Percentiles rank a stretch among this genome's conserved stretches.
These are phyloP conservation scores for Biscogniauxia mediterranea DNA, from an alignment of 2,329 filamentous ascomycete species.

Conservation along the genomic window DNA sequence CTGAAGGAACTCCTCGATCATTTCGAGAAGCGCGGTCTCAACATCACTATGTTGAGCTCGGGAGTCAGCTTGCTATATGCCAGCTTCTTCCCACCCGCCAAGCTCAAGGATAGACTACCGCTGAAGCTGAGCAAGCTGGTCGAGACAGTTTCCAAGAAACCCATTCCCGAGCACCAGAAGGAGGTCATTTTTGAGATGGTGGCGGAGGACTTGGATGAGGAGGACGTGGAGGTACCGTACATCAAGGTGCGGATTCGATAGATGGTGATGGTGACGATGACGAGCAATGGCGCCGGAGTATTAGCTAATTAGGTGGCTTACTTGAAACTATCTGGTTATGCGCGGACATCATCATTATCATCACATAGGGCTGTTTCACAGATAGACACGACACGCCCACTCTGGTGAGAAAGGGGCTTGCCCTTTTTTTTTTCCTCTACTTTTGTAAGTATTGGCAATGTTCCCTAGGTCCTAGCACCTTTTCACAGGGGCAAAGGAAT, in stretches of 20 bases:
- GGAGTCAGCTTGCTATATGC: conserved; percentile 94
- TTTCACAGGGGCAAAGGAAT: not conserved
- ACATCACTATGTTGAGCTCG: conserved; percentile 92
- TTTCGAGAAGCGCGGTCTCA: conserved; percentile 78
- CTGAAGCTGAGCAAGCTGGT: conserved; percentile 88
- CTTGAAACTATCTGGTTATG: not conserved
- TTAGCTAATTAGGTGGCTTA: not conserved
- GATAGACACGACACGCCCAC: not conserved
- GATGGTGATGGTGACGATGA: conserved; percentile 12
- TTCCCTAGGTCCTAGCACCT: not conserved
- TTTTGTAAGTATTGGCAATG: not conserved
- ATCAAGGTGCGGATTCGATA: conserved; percentile 77
- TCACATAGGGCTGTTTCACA: not conserved
- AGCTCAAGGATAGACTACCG: conserved; percentile 76
- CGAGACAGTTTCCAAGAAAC: conserved; percentile 86
- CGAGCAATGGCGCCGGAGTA: not conserved
- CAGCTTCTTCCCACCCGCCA: conserved; percentile 78
- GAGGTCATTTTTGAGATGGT: conserved; percentile 97
- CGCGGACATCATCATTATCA: not conserved
- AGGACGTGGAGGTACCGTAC: conserved; percentile 96
- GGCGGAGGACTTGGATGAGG: conserved; percentile 80
- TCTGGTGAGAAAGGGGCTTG: not conserved
- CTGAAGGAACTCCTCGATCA: conserved; percentile 78
- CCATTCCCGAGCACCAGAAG: conserved; percentile 86
- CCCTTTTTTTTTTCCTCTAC: not conserved